phyloP scores from a whole-genome alignment of 306 rosid genomes.

The Citrullus mucosospermus region DNA sequence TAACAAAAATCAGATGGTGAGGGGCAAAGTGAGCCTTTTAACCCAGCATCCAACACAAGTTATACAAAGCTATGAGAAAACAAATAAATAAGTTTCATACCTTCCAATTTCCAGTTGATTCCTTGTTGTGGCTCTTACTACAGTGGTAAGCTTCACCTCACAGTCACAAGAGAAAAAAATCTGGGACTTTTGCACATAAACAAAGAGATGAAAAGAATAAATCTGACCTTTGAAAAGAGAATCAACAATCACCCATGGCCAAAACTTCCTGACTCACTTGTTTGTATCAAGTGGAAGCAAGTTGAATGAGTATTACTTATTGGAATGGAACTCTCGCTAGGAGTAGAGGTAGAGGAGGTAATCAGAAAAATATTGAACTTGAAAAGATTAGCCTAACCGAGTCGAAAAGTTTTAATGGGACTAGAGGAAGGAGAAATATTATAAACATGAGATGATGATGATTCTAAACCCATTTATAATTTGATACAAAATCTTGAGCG shows the following conservation, averaged over 20 bases:
- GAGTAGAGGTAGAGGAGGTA: background rate
- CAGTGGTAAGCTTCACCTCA: background rate
- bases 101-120: background rate
- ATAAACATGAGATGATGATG: background rate
- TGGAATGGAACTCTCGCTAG: background rate
- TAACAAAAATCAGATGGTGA: background rate
- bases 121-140: background rate
- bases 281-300: background rate
- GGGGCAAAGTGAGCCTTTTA: background rate
- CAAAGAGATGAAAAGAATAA: background rate
- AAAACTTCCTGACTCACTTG: background rate
- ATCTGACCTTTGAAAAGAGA: background rate
- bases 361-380: background rate
- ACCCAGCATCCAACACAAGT: background rate
- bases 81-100: background rate
- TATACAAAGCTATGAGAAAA: background rate
- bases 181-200: background rate
- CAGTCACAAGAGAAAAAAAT: background rate
- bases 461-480: background rate
- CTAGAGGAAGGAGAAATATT: background rate
- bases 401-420: background rate
- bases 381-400: background rate
- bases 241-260: background rate
- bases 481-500: slow-evolving; percentile 16
- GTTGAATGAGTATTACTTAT: background rate